Base-by-base conservation (phyloP, 805 yeast genomes). In the Suhomyces xylopsoci region DNA sequence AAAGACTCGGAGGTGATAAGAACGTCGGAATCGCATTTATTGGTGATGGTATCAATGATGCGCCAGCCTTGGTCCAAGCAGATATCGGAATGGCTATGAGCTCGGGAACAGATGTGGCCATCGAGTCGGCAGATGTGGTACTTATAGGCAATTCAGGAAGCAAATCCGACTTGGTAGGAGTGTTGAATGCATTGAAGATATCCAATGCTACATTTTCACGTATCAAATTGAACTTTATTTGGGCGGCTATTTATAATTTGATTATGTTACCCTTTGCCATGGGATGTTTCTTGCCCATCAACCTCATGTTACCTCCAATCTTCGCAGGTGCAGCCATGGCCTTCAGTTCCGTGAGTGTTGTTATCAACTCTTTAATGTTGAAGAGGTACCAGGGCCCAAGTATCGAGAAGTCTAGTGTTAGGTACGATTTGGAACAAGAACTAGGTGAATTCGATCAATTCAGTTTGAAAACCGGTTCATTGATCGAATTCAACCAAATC, bases 1-100 rank as follows among this genome's bases (percentile, higher is more conserved):
- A 62, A 14, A 72, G 76, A 15, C 66, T 64, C 43, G 76, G 77
- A 1, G 70, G 70, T 1, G 56, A 60, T 5, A 40, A 42, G 10
- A 65, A 70, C 45, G 70, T 65, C 3, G 68, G 70, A 3, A 86
- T 94, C 42, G 93, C 92, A 5, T 91, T 96, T 77, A 86, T 94
- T 20, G 99, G 99, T 38, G 99, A 94, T 70, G 99, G 99, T 54
- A 89, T 94, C 58, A 94, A 94, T 68, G 99, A 94, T 66, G 96
- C 98, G 0, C 97, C 99, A 0, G 98, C 98, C 0, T 78, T 94
- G 51, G 96, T 90, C 1, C 80, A 87, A 51, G 88, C 97, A 0
- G 90, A 91, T 58, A 71, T 94, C 17, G 99, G 99, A 22, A 83
- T 96, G 61, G 94, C 98, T 9, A 83, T 96, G 53, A 86, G 96